These are phyloP conservation scores for Candida pini DNA, from an alignment of 805 yeast species.

Conservation along the genomic window DNA sequence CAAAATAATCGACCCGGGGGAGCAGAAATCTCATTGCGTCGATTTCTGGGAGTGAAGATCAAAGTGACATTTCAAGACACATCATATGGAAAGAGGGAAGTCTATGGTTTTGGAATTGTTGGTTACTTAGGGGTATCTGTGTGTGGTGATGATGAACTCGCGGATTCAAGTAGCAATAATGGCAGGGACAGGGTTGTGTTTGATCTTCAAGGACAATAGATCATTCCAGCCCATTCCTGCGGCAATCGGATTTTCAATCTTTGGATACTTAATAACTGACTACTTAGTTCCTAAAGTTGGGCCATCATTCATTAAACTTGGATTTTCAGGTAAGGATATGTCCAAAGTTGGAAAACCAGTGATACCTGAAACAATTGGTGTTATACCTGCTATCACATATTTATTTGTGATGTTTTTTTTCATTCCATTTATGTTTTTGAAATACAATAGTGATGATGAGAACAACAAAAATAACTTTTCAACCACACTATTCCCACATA, in stretches of 20 bases:
- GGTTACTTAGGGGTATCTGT: too few species aligned
- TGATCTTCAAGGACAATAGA: slow-evolving; percentile 13
- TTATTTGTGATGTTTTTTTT: slow-evolving; percentile 74
- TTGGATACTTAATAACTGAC: slow-evolving; percentile 60
- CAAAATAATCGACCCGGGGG: too few species aligned
- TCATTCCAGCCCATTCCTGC: slow-evolving; percentile 45
- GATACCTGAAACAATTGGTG: slow-evolving; percentile 91
- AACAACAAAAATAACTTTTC: background rate
- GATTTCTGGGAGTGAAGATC: too few species aligned
- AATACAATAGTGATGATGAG: slow-evolving; percentile 49
- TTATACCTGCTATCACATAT: slow-evolving; percentile 76
- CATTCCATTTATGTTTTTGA: slow-evolving; percentile 83
- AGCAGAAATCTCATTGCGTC: too few species aligned
- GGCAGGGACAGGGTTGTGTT: too few species aligned
- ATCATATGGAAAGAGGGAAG: too few species aligned
- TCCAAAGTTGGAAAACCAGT: slow-evolving; percentile 70
- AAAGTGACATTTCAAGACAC: too few species aligned
- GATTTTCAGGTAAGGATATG: slow-evolving; percentile 81
- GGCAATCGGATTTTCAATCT: slow-evolving; percentile 58
- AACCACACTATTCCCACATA: slow-evolving; percentile 58
- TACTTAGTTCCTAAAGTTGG: slow-evolving; percentile 65
- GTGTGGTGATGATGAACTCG: too few species aligned
- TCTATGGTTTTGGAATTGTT: too few species aligned
- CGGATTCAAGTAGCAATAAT: too few species aligned
- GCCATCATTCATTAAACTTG: slow-evolving; percentile 63